Conservation (phyloP, 116 monocot genomes). For the Papilionanthe hybrid region DNA sequence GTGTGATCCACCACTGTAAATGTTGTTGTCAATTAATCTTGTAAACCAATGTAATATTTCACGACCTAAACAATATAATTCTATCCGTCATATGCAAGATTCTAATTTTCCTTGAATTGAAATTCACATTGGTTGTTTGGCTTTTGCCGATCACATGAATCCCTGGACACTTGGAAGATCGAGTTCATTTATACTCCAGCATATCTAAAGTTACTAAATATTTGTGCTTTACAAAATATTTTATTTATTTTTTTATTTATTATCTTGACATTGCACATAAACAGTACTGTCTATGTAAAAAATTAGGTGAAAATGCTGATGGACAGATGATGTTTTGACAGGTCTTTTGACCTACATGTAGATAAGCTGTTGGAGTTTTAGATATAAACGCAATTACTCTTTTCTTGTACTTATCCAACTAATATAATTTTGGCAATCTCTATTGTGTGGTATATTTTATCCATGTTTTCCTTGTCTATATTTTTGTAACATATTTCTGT, state of each 20-base stretch:
- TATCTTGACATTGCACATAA: neutral
- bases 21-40: neutral
- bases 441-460: neutral
- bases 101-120: neutral
- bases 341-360: neutral
- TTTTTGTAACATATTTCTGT: slow-evolving; percentile 5
- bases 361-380: neutral
- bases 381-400: neutral
- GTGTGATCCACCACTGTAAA: neutral
- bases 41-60: neutral
- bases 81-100: neutral
- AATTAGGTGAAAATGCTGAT: neutral
- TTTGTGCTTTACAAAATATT: slow-evolving; percentile 6
- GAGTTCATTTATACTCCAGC: neutral
- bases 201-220: neutral
- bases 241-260: neutral
- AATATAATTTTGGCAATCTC: neutral
- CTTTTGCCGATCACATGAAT: neutral
- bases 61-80: neutral
- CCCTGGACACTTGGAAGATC: neutral
- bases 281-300: neutral
- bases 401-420: neutral
- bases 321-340: neutral
- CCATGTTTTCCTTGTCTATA: neutral
- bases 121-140: neutral